These are phyloP conservation scores for Trypanosoma avium DNA, from an alignment of 208 protist species.

Conservation along the genomic window DNA sequence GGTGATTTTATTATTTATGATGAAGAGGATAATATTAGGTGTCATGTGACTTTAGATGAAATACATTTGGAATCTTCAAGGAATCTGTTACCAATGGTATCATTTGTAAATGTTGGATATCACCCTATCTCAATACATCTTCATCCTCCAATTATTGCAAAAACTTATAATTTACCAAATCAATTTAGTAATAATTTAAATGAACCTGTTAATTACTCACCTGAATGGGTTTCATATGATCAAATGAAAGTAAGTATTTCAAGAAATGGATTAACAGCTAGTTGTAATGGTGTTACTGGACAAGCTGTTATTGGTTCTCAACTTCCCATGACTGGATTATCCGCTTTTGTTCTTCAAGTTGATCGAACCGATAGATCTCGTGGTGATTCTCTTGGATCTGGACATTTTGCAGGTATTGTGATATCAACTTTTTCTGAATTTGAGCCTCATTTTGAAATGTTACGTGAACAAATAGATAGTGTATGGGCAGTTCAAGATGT, in stretches of 20 bases:
- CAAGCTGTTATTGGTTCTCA: conserved; percentile 73
- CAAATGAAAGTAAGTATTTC: conserved; percentile 48
- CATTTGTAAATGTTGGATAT: conserved; percentile 37
- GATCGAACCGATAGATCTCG: conserved; percentile 50
- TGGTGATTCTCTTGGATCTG: conserved; percentile 73
- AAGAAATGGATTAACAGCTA: conserved; percentile 58
- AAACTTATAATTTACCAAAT: background rate
- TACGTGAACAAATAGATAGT: conserved; percentile 40
- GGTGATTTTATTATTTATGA: conserved; percentile 84
- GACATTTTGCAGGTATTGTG: conserved; percentile 87
- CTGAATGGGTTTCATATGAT: conserved; percentile 65
- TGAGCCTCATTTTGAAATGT: conserved; percentile 51
- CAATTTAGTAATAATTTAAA: conserved; percentile 9
- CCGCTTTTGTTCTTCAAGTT: conserved; percentile 76
- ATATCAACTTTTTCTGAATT: conserved; percentile 48
- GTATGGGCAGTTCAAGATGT: conserved; percentile 91
- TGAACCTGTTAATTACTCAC: conserved; percentile 34
- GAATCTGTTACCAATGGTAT: conserved; percentile 13
- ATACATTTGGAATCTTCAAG: conserved; percentile 24
- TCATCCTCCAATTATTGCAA: conserved; percentile 16
- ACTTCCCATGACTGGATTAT: conserved; percentile 60
- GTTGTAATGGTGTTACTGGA: conserved; percentile 52
- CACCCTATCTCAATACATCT: conserved; percentile 28
- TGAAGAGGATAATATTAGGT: conserved; percentile 73
- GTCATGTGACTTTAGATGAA: conserved; percentile 52